These are phyloP conservation scores for Noccaea bulbosa DNA, from an alignment of 345 rosid genomes.

Conservation along the genomic window DNA sequence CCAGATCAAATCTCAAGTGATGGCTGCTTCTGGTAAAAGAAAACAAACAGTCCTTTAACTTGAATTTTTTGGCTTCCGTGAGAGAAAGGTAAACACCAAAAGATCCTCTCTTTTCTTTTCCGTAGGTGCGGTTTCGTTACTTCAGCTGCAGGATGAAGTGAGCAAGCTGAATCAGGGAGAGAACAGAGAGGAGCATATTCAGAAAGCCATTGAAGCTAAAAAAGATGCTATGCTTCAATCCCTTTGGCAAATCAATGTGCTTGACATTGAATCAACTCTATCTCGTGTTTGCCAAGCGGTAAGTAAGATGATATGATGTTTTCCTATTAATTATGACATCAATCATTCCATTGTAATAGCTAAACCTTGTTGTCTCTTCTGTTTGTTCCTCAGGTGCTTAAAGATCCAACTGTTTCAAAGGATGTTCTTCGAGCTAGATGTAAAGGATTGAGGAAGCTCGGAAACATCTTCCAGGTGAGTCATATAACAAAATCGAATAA, in stretches of 20 bases:
- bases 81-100: neutral
- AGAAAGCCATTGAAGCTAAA: slow-evolving; percentile 75
- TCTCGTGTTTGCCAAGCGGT: slow-evolving; percentile 84
- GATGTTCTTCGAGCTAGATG: slow-evolving; percentile 70
- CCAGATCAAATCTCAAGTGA: slow-evolving; percentile 85
- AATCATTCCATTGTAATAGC: neutral
- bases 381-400: slow-evolving; percentile 61
- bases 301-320: slow-evolving; percentile 52
- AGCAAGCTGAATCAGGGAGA: slow-evolving; percentile 65
- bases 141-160: slow-evolving; percentile 83
- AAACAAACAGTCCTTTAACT: neutral
- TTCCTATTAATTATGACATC: neutral
- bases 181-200: slow-evolving; percentile 66
- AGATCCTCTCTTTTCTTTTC: neutral
- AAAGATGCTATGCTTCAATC: slow-evolving; percentile 85
- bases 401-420: slow-evolving; percentile 76
- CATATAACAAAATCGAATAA: slow-evolving; percentile 1
- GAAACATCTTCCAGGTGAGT: slow-evolving; percentile 83
- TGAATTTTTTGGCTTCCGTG: neutral
- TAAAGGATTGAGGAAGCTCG: slow-evolving; percentile 78
- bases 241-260: slow-evolving; percentile 95
- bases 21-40: slow-evolving; percentile 88
- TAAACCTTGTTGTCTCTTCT: slow-evolving; percentile 1
- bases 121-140: slow-evolving; percentile 83
- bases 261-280: slow-evolving; percentile 85